Conservation (phyloP, 2,329 filamentous ascomycete genomes). For the Corinectria fuckeliana region DNA sequence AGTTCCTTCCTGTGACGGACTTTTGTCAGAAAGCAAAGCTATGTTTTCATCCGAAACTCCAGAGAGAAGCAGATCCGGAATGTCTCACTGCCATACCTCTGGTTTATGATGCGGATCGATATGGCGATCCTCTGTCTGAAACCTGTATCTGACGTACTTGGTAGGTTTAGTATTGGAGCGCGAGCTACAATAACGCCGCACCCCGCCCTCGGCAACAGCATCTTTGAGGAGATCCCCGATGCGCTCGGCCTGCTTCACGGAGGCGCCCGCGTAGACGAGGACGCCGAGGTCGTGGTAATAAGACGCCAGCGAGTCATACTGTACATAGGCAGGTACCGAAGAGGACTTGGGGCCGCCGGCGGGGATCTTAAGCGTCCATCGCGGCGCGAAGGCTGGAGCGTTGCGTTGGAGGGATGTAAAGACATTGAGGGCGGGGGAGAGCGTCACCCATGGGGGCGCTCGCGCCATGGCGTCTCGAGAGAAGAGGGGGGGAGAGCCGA, state of each 20-base stretch:
- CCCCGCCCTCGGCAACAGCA: constrained; percentile 7
- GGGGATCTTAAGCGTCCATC: constrained; percentile 3
- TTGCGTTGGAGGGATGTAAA: constrained; percentile 30
- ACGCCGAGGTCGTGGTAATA: constrained; percentile 43
- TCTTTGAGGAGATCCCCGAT: constrained; percentile 34
- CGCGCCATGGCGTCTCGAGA: not conserved
- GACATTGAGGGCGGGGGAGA: not conserved
- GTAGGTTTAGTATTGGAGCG: not conserved
- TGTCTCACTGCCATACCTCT: constrained; percentile 7
- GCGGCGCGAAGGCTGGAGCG: constrained; percentile 26
- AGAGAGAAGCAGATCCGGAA: not conserved
- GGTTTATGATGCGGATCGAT: not conserved
- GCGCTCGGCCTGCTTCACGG: constrained; percentile 21
- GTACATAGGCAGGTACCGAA: too few species aligned
- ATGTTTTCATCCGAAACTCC: not conserved
- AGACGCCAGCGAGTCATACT: too few species aligned
- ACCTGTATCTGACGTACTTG: constrained; percentile 19
- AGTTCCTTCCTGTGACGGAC: not conserved
- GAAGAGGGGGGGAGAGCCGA: not conserved
- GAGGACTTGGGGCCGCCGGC: constrained; percentile 6
- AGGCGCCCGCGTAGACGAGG: constrained; percentile 39
- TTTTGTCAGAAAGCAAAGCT: not conserved
- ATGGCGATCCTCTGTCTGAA: constrained; percentile 21
- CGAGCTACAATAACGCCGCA: not conserved
- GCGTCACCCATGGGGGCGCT: too few species aligned